Evolutionary conservation across 768 basidiomycete species (phyloP).

Genomic region (Tylopilus rubrobrunneus): DNA sequence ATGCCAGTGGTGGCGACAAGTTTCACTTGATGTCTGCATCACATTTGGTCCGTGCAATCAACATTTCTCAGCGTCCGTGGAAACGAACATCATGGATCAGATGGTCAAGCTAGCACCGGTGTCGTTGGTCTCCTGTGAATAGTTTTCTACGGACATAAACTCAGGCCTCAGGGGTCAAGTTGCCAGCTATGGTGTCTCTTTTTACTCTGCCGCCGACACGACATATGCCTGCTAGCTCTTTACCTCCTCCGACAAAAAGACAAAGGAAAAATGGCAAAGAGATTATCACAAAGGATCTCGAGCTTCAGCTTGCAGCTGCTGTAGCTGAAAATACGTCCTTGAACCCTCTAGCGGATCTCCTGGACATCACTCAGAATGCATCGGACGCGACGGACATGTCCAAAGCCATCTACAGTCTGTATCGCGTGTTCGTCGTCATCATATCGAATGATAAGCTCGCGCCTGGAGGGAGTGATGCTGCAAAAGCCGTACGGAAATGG

Average conservation of each 20-base stretch:
- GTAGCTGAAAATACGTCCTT: slow-evolving; percentile 57
- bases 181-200: neutral
- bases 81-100: too few relatives aligned
- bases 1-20: neutral
- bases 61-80: too few relatives aligned
- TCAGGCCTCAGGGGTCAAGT: slow-evolving; percentile 1
- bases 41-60: neutral
- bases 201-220: neutral
- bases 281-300: slow-evolving; percentile 42
- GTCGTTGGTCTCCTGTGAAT: too few relatives aligned
- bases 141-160: too few relatives aligned
- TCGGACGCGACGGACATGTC: slow-evolving; percentile 55
- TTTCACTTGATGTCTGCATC: neutral
- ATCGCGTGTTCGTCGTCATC: slow-evolving; percentile 69
- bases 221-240: slow-evolving; percentile 37
- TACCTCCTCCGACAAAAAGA: slow-evolving; percentile 52
- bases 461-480: slow-evolving; percentile 46
- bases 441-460: slow-evolving; percentile 57
- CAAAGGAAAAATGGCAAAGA: slow-evolving; percentile 36
- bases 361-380: slow-evolving; percentile 49
- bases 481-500: slow-evolving; percentile 69
- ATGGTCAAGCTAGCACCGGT: too few relatives aligned
- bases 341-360: slow-evolving; percentile 74
- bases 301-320: slow-evolving; percentile 52
- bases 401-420: slow-evolving; percentile 78